Conservation (phyloP, 1,284 basidiomycete species). For the Nidula niveotomentosa region DNA sequence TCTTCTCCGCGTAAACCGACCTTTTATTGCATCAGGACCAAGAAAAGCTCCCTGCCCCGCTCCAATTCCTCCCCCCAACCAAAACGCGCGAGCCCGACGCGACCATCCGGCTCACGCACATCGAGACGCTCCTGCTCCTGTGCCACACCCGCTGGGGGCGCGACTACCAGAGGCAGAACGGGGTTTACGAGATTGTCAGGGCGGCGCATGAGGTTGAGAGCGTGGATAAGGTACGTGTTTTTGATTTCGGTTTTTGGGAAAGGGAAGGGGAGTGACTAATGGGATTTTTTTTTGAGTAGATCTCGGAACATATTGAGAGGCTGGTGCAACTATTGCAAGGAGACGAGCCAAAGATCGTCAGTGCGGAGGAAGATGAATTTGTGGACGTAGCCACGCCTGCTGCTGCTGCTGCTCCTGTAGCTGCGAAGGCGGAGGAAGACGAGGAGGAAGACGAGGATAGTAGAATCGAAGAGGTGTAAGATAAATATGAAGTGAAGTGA, state of each 20-base stretch:
- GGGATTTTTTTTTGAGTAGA: conserved; percentile 11
- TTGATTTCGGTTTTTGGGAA: not conserved
- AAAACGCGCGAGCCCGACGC: conserved; percentile 87
- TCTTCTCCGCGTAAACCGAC: not conserved
- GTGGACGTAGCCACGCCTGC: conserved; percentile 6
- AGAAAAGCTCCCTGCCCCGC: conserved; percentile 80
- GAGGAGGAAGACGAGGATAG: conserved; percentile 17
- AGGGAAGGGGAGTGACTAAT: no score
- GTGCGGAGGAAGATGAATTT: conserved; percentile 19
- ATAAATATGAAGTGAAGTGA: conserved; percentile 3
- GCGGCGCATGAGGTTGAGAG: conserved; percentile 80
- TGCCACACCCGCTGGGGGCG: conserved; percentile 90
- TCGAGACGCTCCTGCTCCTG: conserved; percentile 89
- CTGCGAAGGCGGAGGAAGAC: not conserved
- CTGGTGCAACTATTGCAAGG: conserved; percentile 29
- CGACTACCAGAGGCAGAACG: conserved; percentile 77
- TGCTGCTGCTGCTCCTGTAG: not conserved
- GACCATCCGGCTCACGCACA: conserved; percentile 78
- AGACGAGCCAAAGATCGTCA: conserved; percentile 24
- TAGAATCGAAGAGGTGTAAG: conserved; percentile 23
- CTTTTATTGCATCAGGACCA: conserved; percentile 63
- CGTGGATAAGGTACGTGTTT: conserved; percentile 65
- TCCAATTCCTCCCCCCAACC: conserved; percentile 87
- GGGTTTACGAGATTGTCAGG: conserved; percentile 88
- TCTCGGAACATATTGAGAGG: conserved; percentile 30